These are phyloP conservation scores for Saprolegnia parasitica DNA, from an alignment of 352 stramenopile species.

Conservation along the genomic window DNA sequence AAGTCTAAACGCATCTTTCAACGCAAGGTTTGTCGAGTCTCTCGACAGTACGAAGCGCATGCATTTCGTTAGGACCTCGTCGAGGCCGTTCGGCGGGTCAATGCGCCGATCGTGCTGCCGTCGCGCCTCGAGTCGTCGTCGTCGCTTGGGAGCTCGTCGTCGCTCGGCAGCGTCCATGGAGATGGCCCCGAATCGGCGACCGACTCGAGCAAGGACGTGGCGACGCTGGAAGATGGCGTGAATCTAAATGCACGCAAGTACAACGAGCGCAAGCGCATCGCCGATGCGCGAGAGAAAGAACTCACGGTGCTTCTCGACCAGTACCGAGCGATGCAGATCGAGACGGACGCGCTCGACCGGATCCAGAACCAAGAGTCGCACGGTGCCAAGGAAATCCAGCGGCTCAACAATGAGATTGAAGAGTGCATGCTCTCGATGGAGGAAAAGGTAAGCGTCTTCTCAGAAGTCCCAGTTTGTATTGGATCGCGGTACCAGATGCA, in stretches of 20 bases:
- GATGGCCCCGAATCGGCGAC: conserved; percentile 31
- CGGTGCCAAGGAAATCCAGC: conserved; percentile 60
- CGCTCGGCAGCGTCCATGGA: not conserved
- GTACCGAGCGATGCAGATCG: conserved; percentile 56
- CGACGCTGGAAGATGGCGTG: conserved; percentile 64
- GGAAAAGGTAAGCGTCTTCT: conserved; percentile 32
- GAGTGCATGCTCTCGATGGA: conserved; percentile 67
- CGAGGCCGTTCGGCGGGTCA: conserved; percentile 70
- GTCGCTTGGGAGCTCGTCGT: not conserved
- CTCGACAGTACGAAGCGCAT: not conserved
- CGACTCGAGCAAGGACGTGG: conserved; percentile 49
- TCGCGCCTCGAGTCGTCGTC: conserved; percentile 34
- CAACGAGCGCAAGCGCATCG: conserved; percentile 71
- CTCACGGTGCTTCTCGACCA: conserved; percentile 67
- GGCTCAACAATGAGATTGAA: conserved; percentile 65
- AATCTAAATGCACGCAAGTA: conserved; percentile 68
- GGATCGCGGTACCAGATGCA: conserved; percentile 47
- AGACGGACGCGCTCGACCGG: conserved; percentile 58
- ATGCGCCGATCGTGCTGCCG: conserved; percentile 56
- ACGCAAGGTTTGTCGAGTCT: not conserved
- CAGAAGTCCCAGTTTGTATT: not conserved
- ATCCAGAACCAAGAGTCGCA: conserved; percentile 78
- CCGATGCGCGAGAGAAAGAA: conserved; percentile 57
- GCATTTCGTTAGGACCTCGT: conserved; percentile 43
- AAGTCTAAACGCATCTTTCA: conserved; percentile 29